Percentiles rank a stretch among this genome's conserved stretches.
phyloP scores from a whole-genome alignment of 148 eudicot genomes.

The Silene conica region DNA sequence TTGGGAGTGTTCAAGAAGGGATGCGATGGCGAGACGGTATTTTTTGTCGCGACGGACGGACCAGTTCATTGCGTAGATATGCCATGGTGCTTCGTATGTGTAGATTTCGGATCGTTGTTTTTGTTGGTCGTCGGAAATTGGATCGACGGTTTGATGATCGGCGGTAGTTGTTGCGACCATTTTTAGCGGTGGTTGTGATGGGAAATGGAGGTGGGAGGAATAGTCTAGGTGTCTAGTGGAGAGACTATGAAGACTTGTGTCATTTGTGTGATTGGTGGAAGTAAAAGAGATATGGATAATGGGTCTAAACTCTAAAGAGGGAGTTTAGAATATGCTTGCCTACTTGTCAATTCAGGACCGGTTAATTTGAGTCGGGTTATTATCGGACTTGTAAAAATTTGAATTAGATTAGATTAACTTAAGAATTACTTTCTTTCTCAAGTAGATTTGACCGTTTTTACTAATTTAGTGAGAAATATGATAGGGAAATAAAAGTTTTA shows the following conservation, averaged over 20 bases:
- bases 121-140: constrained; percentile 30
- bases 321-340: no score
- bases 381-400: no score
- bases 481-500: no score
- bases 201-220: background rate
- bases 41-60: constrained; percentile 77
- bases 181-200: background rate
- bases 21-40: constrained; percentile 79
- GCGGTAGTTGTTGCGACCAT: constrained; percentile 43
- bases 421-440: no score
- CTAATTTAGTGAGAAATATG: no score
- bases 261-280: background rate
- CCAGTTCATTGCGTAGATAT: constrained; percentile 94
- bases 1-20: constrained; percentile 60
- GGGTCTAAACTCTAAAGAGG: no score
- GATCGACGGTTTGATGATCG: constrained; percentile 20
- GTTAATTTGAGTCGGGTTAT: no score
- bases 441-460: no score
- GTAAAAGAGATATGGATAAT: background rate
- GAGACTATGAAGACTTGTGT: background rate
- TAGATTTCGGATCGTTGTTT: constrained; percentile 76
- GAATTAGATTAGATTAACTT: no score
- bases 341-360: no score
- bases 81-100: constrained; percentile 97
- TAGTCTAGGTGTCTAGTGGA: no score